Evolutionary conservation across 805 yeast species (phyloP), one percentile per base, ranked within the genome.

Genomic region (Metschnikowia proteae): DNA sequence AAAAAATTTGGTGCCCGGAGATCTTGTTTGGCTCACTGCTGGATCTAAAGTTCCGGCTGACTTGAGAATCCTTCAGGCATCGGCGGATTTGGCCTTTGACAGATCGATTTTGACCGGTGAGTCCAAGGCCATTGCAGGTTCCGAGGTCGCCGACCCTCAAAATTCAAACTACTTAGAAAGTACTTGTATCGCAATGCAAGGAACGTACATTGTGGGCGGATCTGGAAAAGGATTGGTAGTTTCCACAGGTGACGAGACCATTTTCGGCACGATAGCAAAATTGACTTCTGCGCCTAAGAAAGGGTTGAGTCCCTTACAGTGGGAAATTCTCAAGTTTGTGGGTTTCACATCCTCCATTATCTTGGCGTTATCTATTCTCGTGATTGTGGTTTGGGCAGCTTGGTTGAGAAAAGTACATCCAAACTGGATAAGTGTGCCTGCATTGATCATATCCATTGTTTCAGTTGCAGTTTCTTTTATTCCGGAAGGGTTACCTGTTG

Each of bases 401-500:
- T 75, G 76, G 76, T 48, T 75, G 17, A 63, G 66, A 27, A 61
- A 64, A 32, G 49, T 51, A 10, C 68, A 73, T 49, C 73, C 70
- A 7, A 67, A 59, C 38, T 75, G 76, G 76, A 73, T 76, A 42
- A 55, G 61, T 40, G 73, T 67, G 7, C 65, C 76, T 3, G 57
- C 66, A 9, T 61, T 76, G 49, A 70, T 73, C 37, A 67, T 74
- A 26, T 77, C 74, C 51, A 49, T 71, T 40, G 77, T 76, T 43
- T 71, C 76, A 3, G 65, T 77, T 38, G 69, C 74, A 1, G 79
- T 77, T 36, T 71, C 82, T 1, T 76, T 77, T 48, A 73, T 78
- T 41, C 81, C 81, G 5, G 80, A 77, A 56, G 80, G 81, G 37
- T 63, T 74, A 30, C 83, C 71, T 48, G 77, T 66, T 64, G 82